Base-by-base conservation (phyloP, 2,329 filamentous ascomycete species). In the Fusarium sterilihyphosum region DNA sequence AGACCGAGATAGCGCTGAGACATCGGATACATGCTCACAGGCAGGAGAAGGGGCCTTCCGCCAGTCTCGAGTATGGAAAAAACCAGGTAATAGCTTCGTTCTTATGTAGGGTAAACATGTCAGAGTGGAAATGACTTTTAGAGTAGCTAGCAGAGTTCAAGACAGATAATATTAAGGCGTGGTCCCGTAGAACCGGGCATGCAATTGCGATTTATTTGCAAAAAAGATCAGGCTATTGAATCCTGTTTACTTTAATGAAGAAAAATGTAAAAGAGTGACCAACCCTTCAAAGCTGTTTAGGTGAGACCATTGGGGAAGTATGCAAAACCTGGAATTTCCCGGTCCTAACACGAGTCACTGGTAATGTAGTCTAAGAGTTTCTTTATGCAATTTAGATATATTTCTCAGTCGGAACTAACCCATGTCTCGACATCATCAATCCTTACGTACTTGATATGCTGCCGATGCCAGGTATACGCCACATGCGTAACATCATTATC, bases 381-480 rank as follows among this genome's bases (percentile, higher is more conserved):
- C 8, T 7, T n/a, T 2, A 3, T 7, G 1, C 4, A 14, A 14
- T 13, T n/a, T 1, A 22, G 2, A 17, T 22, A 12, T n/a, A 17
- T n/a, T 2, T 2, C 11, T 20, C 17, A 29, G 1, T 9, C 5
- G 1, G 20, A 33, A 2, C 13, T 16, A 18, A 78, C 74, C 78
- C 80, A 82, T 0, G 13, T 40, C 35, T 81, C 78, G 0, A 79
- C 54, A 29, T 81, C 70, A 4, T 73, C 60, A 6, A 84, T 77
- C 63, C 67, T 73, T 11, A 83, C 79, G 69, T 84, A 84, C 62
- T 84, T 85, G 26, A 86, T 85, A 50, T 81, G 77, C 61, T 85
- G 84, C 31, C 84, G 74, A 71, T 84, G 83, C 56, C 82, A 85
- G 0, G 85, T 86, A 46, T 83, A 86, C 4, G 83, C 83, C 31